Base-by-base conservation (phyloP, 345 rosid species). In the Physaria fendleri region DNA sequence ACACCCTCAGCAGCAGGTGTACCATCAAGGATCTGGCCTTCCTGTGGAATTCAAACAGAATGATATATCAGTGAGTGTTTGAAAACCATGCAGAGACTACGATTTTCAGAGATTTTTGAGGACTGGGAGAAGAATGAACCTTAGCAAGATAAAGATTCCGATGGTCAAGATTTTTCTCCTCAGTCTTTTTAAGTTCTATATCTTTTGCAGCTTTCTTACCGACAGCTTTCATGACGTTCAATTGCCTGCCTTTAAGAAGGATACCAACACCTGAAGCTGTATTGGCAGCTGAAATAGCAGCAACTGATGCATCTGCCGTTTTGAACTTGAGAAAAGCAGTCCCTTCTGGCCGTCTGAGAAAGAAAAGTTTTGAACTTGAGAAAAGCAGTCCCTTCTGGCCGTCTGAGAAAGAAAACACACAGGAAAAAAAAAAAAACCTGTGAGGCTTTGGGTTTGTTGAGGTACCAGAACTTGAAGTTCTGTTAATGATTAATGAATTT, bases 251-350 rank as follows among this genome's bases (percentile, higher is more conserved):
- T 72, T 74, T 86, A 41, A 86, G 77, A 70, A 80, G 79, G 76
- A 92, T 73, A 33, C 98, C 91, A 49, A 78, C 52, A 57, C 85
- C 91, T 67, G 89, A 79, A 51, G 78, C 70, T 60, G 51, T 49
- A 57, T 58, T 76, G 22, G 94, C 87, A 43, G 94, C 97, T 52
- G 89, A 72, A 56, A 83, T 76, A 25, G 95, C 97, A 53, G 87
- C 89, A 66, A 25, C 37, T 34, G 82, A 87, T 32, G 87, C 87
- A 44, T 89, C 98, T 60, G 38, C 32, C 52, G 82, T 71, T 75
- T 83, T 83, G 66, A 92, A 92, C 75, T 80, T 86, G 76, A 92
- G 89, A 65, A 92, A 88, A 45, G 89, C 98, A 12, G 95, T 84
- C 42, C 98, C 98, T 65, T 66, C 78, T 1, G 98, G 95, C 63